Base-by-base conservation (phyloP, 73 alveolate genomes). In the Paraurostyla sp. region DNA sequence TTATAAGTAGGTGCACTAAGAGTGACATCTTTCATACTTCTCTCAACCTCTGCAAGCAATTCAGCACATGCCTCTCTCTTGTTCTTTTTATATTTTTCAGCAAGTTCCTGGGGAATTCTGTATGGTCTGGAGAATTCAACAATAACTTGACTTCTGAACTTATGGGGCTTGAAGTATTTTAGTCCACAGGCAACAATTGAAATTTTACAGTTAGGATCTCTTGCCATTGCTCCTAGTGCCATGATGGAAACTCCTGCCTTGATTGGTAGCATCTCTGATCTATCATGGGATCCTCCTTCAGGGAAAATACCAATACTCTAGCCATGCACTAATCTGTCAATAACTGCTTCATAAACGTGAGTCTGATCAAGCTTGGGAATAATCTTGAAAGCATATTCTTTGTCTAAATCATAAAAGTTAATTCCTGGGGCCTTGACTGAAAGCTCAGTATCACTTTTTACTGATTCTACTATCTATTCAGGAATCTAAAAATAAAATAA, bases 281-380 rank as follows among this genome's bases (percentile, higher is more conserved):
- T 83, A 93, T 98, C 99, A 87, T 98, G 99, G 20, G 99, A 97
- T 9, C 99, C 98, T 49, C 99, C 99, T 91, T 98, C 99, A 0
- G 99, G 99, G 92, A 98, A 98, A 42, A 98, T 98, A 38, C 99
- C 99, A 27, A 98, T 92, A 33, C 99, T 95, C 78, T 96, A 54
- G 22, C 97, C 98, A 63, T 95, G 88, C n/a, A 71, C 85, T 54
- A 98, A 91, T 43, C 94, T 95, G 38, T 85, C 58, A 89, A 90
- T 88, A 30, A 98, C 98, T 56, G 94, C 92, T 69, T 95, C 98
- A 76, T 93, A 98, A 81, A 98, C 95, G 45, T 86, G 88, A 0
- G 98, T 78, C 84, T 98, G 94, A 90, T 98, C 99, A n/a, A 98
- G 82, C 91, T 97, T 97, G 30, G 99, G 99, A 36, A 94, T 71